A percentile compares a stretch with the other conserved stretches of the same genome.
Conservation (phyloP, 2,329 filamentous ascomycete species). For the Amylocarpus encephaloides region DNA sequence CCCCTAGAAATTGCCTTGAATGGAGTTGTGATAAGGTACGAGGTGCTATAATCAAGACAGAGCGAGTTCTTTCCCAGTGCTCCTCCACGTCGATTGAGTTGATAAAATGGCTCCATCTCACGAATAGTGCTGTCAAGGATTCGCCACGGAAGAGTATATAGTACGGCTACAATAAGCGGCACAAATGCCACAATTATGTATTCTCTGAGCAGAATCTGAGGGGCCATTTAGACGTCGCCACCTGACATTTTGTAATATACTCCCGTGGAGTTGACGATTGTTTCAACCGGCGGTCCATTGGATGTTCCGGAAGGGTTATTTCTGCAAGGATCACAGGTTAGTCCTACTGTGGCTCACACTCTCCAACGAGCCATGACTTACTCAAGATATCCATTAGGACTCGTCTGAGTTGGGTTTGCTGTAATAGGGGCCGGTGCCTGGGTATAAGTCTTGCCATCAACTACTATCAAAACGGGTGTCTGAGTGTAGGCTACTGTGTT, state of each 20-base stretch:
- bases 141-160: constrained; percentile 36
- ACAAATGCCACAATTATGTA: constrained; percentile 39
- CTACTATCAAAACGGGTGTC: constrained; percentile 3
- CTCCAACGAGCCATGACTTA: background rate
- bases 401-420: too few relatives aligned
- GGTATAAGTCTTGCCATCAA: constrained; percentile 7
- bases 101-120: constrained; percentile 37
- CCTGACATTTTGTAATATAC: constrained; percentile 13
- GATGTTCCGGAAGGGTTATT: background rate
- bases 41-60: constrained; percentile 14
- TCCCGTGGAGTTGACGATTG: constrained; percentile 16
- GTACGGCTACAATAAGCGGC: constrained; percentile 36
- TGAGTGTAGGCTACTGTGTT: constrained; percentile 7
- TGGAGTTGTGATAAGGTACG: constrained; percentile 8
- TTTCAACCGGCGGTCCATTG: constrained; percentile 6
- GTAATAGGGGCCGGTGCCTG: background rate
- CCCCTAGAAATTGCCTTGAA: constrained; percentile 15
- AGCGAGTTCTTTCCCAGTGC: constrained; percentile 36
- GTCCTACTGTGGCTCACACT: too few relatives aligned
- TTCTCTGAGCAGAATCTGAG: constrained; percentile 26
- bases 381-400: background rate
- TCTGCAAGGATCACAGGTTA: background rate
- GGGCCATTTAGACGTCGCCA: constrained; percentile 2
- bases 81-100: constrained; percentile 34
- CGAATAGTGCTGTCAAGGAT: constrained; percentile 35